Conservation (phyloP, 176 grass and related monocot species). For the Pharus latifolius region DNA sequence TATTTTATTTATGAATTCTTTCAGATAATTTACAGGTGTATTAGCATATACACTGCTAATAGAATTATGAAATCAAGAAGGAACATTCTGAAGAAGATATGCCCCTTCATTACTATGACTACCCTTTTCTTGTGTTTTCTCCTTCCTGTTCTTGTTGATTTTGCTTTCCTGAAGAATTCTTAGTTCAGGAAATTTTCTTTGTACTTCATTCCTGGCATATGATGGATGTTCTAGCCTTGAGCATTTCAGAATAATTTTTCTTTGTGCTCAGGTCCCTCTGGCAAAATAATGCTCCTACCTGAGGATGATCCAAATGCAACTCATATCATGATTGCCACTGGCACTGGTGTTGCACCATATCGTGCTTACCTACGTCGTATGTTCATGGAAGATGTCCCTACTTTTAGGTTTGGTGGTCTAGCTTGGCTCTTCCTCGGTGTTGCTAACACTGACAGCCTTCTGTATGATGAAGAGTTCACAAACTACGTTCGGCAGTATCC, state of each 20-base stretch:
- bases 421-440: conserved; percentile 94
- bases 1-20: background rate
- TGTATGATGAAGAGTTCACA: conserved; percentile 83
- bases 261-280: conserved; percentile 55
- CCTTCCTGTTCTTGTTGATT: background rate
- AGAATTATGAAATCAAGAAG: background rate
- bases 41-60: background rate
- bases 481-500: conserved; percentile 65
- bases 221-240: background rate
- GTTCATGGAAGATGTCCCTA: conserved; percentile 94
- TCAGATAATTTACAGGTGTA: background rate
- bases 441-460: conserved; percentile 80
- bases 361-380: conserved; percentile 84
- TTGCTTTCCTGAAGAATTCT: background rate
- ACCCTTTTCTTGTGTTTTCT: background rate
- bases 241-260: background rate
- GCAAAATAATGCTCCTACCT: conserved; percentile 94
- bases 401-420: conserved; percentile 69
- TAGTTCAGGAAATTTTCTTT: background rate
- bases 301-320: conserved; percentile 78
- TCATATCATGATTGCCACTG: conserved; percentile 97
- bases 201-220: background rate
- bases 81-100: background rate
- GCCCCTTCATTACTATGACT: background rate
- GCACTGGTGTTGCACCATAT: conserved; percentile 83